A percentile compares a stretch with the other conserved stretches of the same genome.
Conservation (phyloP, 176 grass and related monocot genomes). For the Triticum monococcum region DNA sequence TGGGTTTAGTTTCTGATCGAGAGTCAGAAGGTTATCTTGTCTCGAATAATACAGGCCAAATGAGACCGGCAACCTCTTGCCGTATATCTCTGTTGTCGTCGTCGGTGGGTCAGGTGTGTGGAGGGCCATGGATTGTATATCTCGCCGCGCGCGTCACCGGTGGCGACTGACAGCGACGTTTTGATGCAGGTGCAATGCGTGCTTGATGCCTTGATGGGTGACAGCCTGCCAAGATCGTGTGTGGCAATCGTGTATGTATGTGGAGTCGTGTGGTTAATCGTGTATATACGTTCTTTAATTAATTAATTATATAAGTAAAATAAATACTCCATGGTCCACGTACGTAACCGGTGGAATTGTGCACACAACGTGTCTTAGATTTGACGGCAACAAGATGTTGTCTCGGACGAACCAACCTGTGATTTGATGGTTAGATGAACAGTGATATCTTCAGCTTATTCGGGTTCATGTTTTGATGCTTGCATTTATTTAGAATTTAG, state of each 20-base stretch:
- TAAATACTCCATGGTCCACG: too few species aligned
- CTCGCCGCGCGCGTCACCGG: neutral
- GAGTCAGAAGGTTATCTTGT: neutral
- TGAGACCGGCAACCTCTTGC: slow-evolving; percentile 21
- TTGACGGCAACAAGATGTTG: too few species aligned
- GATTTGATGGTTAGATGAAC: too few species aligned
- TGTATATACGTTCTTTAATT: too few species aligned
- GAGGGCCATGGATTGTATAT: neutral
- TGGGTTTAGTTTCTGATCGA: neutral
- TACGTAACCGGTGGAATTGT: too few species aligned
- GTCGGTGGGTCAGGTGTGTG: slow-evolving; percentile 14
- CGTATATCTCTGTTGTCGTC: neutral
- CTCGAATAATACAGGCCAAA: slow-evolving; percentile 19
- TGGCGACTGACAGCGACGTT: slow-evolving; percentile 27
- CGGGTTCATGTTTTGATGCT: too few species aligned
- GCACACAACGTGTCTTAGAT: too few species aligned
- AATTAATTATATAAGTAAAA: too few species aligned
- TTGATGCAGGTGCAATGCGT: slow-evolving; percentile 28
- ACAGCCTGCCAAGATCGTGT: neutral
- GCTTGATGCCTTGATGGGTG: slow-evolving; percentile 3
- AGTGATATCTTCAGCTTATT: too few species aligned
- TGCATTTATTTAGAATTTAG: too few species aligned
- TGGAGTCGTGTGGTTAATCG: neutral
- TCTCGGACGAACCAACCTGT: too few species aligned
- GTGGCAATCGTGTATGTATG: neutral